A percentile compares a stretch with the other conserved stretches of the same genome.
Conservation (phyloP, 2,329 filamentous ascomycete species). For the Neofusicoccum parvum region DNA sequence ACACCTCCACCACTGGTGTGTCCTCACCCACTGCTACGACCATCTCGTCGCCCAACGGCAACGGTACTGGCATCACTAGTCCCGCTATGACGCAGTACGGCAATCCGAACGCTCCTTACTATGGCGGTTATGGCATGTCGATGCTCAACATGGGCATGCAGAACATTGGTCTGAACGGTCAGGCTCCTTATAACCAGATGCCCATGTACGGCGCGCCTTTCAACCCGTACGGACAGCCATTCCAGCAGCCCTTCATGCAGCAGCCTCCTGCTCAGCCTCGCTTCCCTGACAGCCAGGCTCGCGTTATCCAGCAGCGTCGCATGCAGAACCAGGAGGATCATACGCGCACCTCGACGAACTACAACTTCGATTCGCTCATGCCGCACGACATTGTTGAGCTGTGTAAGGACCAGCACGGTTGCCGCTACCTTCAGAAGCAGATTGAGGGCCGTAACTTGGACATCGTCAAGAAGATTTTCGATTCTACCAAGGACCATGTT, state of each 20-base stretch:
- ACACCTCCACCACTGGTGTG: not conserved
- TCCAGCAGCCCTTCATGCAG: constrained; percentile 30
- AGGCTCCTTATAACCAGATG: constrained; percentile 26
- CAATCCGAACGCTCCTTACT: constrained; percentile 40
- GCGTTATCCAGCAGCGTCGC: constrained; percentile 74
- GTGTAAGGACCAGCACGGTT: constrained; percentile 98
- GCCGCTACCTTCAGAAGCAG: constrained; percentile 95
- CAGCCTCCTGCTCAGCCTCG: constrained; percentile 45
- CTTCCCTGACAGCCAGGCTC: constrained; percentile 73
- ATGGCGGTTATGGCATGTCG: constrained; percentile 57
- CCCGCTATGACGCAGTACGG: not conserved
- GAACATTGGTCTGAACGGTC: constrained; percentile 55
- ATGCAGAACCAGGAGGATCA: constrained; percentile 70
- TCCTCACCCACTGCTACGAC: constrained; percentile 13
- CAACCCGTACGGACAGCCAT: constrained; percentile 23
- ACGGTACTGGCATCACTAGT: not conserved
- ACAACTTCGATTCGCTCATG: constrained; percentile 77
- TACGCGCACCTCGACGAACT: constrained; percentile 64
- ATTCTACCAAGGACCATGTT: constrained; percentile 90
- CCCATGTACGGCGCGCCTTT: constrained; percentile 26
- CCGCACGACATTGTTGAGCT: constrained; percentile 82
- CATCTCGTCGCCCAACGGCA: not conserved
- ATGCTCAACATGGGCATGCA: constrained; percentile 71
- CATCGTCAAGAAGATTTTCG: constrained; percentile 88
- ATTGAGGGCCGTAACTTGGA: constrained; percentile 85